phyloP scores from a whole-genome alignment of 2,329 filamentous ascomycete genomes.

The Cladophialophora yegresii region DNA sequence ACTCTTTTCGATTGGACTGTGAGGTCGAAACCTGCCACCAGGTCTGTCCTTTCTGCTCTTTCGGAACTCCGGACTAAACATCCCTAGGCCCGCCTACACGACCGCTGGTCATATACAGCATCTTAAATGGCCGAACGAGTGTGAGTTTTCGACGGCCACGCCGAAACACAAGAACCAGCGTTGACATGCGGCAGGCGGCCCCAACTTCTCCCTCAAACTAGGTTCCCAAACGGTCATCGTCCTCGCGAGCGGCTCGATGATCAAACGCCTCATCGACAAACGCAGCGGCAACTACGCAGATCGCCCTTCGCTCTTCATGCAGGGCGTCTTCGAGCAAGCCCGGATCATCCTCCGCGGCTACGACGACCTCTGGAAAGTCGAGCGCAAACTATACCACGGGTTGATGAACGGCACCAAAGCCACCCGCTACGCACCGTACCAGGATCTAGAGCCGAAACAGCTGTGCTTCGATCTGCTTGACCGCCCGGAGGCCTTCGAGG shows the following conservation, averaged over 20 bases:
- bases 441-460: conserved; percentile 48
- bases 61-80: background rate
- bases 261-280: conserved; percentile 56
- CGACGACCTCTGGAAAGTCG: conserved; percentile 29
- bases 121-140: conserved; percentile 56
- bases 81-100: conserved; percentile 45
- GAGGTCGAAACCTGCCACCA: conserved; percentile 8
- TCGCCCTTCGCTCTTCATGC: conserved; percentile 50
- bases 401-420: conserved; percentile 33
- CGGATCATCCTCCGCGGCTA: conserved; percentile 25
- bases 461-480: conserved; percentile 38
- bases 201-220: conserved; percentile 55
- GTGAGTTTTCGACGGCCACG: conserved; percentile 41
- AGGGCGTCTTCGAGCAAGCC: conserved; percentile 37
- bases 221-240: conserved; percentile 55
- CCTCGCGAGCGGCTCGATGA: conserved; percentile 48
- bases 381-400: conserved; percentile 33
- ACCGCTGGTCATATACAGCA: conserved; percentile 54
- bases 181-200: conserved; percentile 44
- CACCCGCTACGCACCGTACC: conserved; percentile 25
- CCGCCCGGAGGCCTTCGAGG: conserved; percentile 38
- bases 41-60: background rate
- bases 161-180: conserved; percentile 33
- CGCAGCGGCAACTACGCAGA: conserved; percentile 52
- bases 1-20: background rate